Base-by-base conservation (phyloP, 352 stramenopile genomes). In the Phytophthora pisi region DNA sequence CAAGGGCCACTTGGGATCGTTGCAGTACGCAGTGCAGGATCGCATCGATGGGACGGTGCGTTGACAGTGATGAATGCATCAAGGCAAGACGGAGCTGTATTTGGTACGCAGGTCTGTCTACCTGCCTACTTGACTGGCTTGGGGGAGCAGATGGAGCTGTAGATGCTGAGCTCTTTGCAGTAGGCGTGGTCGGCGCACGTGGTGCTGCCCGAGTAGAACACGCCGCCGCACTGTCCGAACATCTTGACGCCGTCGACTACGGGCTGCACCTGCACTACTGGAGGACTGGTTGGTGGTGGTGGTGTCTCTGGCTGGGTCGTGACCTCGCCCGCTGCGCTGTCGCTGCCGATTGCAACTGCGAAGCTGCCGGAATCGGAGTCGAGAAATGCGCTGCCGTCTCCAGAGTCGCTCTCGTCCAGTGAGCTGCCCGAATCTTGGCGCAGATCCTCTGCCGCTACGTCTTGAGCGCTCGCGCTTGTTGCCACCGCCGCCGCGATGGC, bases 131-230 rank as follows among this genome's bases (percentile, higher is more conserved):
- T 3, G 1, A 50, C 11, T 23, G 45, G 52, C 24, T 52, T 72
- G 24, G 64, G 57, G 2, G 58, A 62, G 64, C 64, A 72, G 23
- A 72, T 72, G 7, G 57, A 72, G 57, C 51, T 72, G 64, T 67
- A 72, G 24, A 67, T 51, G 52, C 58, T 72, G 4, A 72, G 57
- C 26, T 67, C 31, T 13, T 63, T 58, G 64, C 64, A 72, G 23
- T 67, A 63, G 4, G 57, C 64, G 64, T 66, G 59, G 46, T 72
- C 58, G 47, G 20, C 26, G 61, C 61, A 74, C 24, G 28, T 38
- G 34, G 45, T 70, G 61, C 20, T 66, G 43, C 61, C 67, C 3
- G 61, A 59, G 51, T 74, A 70, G 51, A 66, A 70, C 4, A 68
- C 36, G n/a, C 66, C 61, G 20, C 61, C 66, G 51, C 66, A 70